A percentile compares a stretch with the other conserved stretches of the same genome.
Conservation (phyloP, 108 stramenopile genomes). For the Fragilariopsis cylindrus region DNA sequence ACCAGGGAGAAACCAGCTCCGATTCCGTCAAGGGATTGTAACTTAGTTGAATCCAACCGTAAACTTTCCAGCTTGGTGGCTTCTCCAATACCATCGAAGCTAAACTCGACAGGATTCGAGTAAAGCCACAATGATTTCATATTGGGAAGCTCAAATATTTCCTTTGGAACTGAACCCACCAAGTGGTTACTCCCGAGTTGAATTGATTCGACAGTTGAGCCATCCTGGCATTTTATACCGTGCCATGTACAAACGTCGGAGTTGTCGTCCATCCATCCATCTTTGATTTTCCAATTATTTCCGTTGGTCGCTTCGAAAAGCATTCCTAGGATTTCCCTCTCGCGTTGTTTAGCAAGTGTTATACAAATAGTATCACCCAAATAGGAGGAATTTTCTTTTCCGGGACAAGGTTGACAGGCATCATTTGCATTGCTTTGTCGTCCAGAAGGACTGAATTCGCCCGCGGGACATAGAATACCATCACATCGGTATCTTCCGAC, state of each 20-base stretch:
- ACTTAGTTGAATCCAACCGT: slow-evolving; percentile 74
- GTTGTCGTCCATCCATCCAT: slow-evolving; percentile 65
- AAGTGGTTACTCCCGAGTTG: slow-evolving; percentile 75
- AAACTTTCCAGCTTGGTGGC: slow-evolving; percentile 66
- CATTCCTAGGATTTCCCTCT: slow-evolving; percentile 59
- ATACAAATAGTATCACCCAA: slow-evolving; percentile 66
- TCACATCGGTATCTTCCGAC: slow-evolving; percentile 60
- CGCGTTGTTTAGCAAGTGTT: slow-evolving; percentile 31
- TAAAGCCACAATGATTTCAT: slow-evolving; percentile 76
- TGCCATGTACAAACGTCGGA: slow-evolving; percentile 73
- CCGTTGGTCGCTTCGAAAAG: slow-evolving; percentile 69
- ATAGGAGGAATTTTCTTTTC: slow-evolving; percentile 47
- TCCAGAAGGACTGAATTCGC: slow-evolving; percentile 56
- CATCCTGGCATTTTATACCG: slow-evolving; percentile 71
- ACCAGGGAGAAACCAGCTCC: slow-evolving; percentile 53
- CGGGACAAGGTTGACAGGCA: slow-evolving; percentile 60
- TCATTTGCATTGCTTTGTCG: slow-evolving; percentile 48
- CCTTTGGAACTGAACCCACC: slow-evolving; percentile 65
- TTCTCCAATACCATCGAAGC: slow-evolving; percentile 75
- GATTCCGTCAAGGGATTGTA: slow-evolving; percentile 66
- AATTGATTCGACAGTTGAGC: slow-evolving; percentile 60
- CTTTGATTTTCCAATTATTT: slow-evolving; percentile 49
- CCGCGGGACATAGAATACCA: slow-evolving; percentile 74
- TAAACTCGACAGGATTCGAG: slow-evolving; percentile 77
- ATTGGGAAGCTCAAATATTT: slow-evolving; percentile 70